A percentile compares a stretch with the other conserved stretches of the same genome.
Evolutionary conservation across 805 yeast genomes (phyloP).

Genomic region (Yamadazyma sp.): DNA sequence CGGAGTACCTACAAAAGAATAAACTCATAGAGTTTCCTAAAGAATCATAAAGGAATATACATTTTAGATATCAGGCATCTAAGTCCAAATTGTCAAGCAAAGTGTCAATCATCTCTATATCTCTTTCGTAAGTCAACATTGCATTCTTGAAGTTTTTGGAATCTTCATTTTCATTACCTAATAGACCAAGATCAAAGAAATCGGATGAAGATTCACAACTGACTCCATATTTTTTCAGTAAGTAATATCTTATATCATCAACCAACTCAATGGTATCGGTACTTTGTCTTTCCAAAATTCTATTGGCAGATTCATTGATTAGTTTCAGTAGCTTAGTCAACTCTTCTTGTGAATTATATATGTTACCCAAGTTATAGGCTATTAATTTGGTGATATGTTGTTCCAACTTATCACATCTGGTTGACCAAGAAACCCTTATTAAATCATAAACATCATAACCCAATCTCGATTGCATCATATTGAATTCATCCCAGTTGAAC

Average conservation of each 20-base stretch:
- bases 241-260: slow-evolving; percentile 71
- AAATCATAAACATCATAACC: slow-evolving; percentile 52
- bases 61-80: slow-evolving; percentile 21
- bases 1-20: no score
- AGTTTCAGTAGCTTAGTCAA: slow-evolving; percentile 16
- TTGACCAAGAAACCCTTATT: slow-evolving; percentile 64
- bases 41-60: no score
- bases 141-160: slow-evolving; percentile 7
- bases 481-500: slow-evolving; percentile 18
- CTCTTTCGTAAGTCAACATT: slow-evolving; percentile 19
- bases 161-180: slow-evolving; percentile 13
- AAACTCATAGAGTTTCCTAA: no score
- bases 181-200: slow-evolving; percentile 20
- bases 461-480: slow-evolving; percentile 15
- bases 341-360: slow-evolving; percentile 34
- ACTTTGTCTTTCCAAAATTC: slow-evolving; percentile 61
- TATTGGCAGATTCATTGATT: slow-evolving; percentile 45
- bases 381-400: slow-evolving; percentile 56
- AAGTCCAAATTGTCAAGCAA: slow-evolving; percentile 25
- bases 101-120: slow-evolving; percentile 26
- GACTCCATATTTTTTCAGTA: slow-evolving; percentile 39
- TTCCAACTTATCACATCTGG: slow-evolving; percentile 62
- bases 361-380: slow-evolving; percentile 44
- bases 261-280: slow-evolving; percentile 78
- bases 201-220: slow-evolving; percentile 22